Base-by-base conservation (phyloP, 1,284 basidiomycete genomes). In the Hemileia vastatrix region DNA sequence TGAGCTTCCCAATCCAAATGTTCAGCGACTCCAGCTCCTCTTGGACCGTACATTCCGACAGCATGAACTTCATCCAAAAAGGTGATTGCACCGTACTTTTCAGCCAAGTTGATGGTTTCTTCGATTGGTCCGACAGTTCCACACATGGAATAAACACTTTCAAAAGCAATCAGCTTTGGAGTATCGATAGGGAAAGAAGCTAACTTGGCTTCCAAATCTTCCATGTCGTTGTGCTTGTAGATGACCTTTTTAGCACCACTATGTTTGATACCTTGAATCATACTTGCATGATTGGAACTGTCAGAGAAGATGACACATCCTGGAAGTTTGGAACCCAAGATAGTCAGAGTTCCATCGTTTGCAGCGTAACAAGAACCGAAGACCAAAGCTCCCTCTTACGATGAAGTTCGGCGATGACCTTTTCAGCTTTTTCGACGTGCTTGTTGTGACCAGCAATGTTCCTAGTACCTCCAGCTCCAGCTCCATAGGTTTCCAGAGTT, bases 151-250 rank as follows among this genome's bases (percentile, higher is more conserved):
- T 75, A 75, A 57, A 75, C 72, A 21, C 67, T 69, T 64, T 75
- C 73, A 61, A 75, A 75, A 18, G 73, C 73, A 58, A 75, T 75
- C 65, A 75, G 70, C 67, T 75, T 75, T 65, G 73, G 73, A 57
- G 69, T 68, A 52, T 71, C 68, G 31, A 73, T 33, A 31, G 73
- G 73, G 51, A 74, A 63, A 32, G 68, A 65, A 51, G 67, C 60
- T 6, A 75, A 68, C 65, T 75, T 75, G 27, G 65, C 68, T 65
- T 75, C 73, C 54, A 75, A 70, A 53, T 75, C 73, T 44, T 61
- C 67, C 72, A 75, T 72, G 66, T 75, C 72, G 63, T 75, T 75
- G 68, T 75, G 73, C 66, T 71, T 70, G 69, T 74, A 75, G 64
- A 75, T 71, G 63, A 75, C 68, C 66, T 75, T 75, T 51, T 69